A percentile compares a stretch with the other conserved stretches of the same genome.
Conservation (phyloP, 1,284 basidiomycete species). For the Marasmius fiardii region DNA sequence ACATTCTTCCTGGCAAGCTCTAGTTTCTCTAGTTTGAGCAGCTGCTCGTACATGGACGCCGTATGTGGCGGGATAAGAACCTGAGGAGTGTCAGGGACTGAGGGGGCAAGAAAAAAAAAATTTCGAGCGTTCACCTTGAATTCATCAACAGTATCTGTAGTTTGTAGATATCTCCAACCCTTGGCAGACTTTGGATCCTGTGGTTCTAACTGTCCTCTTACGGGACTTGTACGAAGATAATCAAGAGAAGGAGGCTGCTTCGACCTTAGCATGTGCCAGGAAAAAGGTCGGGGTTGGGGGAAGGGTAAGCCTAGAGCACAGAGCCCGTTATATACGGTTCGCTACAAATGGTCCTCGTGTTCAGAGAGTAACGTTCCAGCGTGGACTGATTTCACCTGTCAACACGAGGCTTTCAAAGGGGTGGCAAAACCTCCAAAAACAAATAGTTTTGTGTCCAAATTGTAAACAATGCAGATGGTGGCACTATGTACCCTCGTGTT, state of each 20-base stretch:
- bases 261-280: constrained; percentile 20
- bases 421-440: constrained; percentile 1
- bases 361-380: constrained; percentile 1
- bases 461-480: too few relatives aligned
- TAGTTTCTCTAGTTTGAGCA: constrained; percentile 54
- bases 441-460: background rate
- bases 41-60: constrained; percentile 60
- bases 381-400: background rate
- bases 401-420: background rate
- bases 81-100: constrained; percentile 27
- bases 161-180: constrained; percentile 70
- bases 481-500: too few relatives aligned
- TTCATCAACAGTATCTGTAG: constrained; percentile 70
- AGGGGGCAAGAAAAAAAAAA: constrained; percentile 10
- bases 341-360: background rate
- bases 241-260: constrained; percentile 35
- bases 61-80: constrained; percentile 71
- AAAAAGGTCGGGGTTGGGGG: constrained; percentile 15
- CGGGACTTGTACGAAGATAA: constrained; percentile 57
- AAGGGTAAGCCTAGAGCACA: constrained; percentile 5
- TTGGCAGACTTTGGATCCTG: constrained; percentile 47
- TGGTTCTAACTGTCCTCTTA: constrained; percentile 69
- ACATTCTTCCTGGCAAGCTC: constrained; percentile 58
- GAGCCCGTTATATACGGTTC: constrained; percentile 5
- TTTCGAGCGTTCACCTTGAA: constrained; percentile 46